Evolutionary conservation across 208 protist species (phyloP), one percentile per base, ranked within the genome.

Genomic region (Strigomonas oncopelti): DNA sequence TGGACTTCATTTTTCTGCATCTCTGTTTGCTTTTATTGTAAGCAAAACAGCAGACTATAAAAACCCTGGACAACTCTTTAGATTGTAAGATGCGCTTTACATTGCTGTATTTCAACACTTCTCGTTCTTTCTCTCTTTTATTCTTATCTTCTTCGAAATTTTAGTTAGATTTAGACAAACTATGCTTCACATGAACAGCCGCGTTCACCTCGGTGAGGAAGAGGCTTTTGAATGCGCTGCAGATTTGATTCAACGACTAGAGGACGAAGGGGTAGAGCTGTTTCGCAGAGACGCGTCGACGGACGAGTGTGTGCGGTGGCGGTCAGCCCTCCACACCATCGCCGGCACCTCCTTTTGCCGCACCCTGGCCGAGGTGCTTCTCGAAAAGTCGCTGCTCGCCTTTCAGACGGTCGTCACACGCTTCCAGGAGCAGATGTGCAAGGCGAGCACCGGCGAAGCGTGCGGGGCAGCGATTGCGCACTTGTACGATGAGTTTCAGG

Each of bases 401-500:
- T 83, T 82, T 48, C 65, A 59, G n/a, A 48, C 65, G 13, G 20
- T 53, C 16, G 28, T 84, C n/a, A 57, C 59, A n/a, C 65, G 45
- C 5, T 69, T 72, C 57, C 65, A 80, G 60, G 14, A 68, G 22
- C 25, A 25, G 20, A 38, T 75, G 45, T 52, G 51, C n/a, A 20
- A 7, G 7, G 22, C 42, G 3, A 46, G 58, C 20, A 27, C 42
- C 2, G 24, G 48, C 28, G 34, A 18, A n/a, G 57, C 24, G 20
- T 38, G 52, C 56, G 25, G 61, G 51, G 34, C 48, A 61, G 78
- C 84, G n/a, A 68, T 92, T 25, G 62, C 72, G 34, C 29, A 61
- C 7, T 58, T 92, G 16, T 81, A 80, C 54, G 29, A 69, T 3
- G 66, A 66, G 1, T 87, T 81, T 61, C 34, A 51, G 13, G 38